Evolutionary conservation across 441 rosid species (phyloP), one percentile per base, ranked within the genome.

Genomic region (Aquilaria agallochum): DNA sequence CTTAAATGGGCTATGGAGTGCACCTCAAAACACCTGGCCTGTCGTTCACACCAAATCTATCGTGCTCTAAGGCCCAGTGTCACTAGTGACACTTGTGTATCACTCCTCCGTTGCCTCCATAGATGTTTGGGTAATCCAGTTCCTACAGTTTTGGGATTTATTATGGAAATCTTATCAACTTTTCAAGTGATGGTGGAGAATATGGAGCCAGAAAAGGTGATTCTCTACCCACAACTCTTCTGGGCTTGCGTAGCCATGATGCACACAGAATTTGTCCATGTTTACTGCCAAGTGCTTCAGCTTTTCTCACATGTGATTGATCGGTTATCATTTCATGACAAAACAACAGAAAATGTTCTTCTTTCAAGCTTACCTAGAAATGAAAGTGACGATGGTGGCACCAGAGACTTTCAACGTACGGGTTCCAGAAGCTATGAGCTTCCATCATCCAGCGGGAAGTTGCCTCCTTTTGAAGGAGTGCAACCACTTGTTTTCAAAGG

Each of bases 1-100:
- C 98, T 92, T 68, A 92, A 89, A 76, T 92, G 98, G 98, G 98
- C 98, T 34, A 89, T 89, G 98, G 98, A 92, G 66, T 92, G 96
- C 82, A 89, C 98, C 33, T 85, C 95, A 42, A 89, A 90, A 70
- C 98, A 92, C 73, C 85, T 92, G 58, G 98, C 98, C 8, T 89
- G 98, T 71, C 93, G 98, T 55, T 92, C 98, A 3, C 98, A 87
- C 76, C 98, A 92, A 72, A 92, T 92, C 51, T 92, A 92, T 76
- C 95, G 98, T 61, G 98, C 98, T 50, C 72, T 92, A 55, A 83
- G 87, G 40, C 98, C 96, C 64, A 86, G 88, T 64, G 98, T 84
- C 65, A 89, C 93, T 12, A 89, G 90, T 44, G 96, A 92, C 68
- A 86, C 98, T 2, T 89, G 96, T 67, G 95, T 86, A 20, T 84